Percentiles rank a stretch among this genome's conserved stretches.
Evolutionary conservation across 257 asterid genomes (phyloP).

Genomic region (Petunia axillaris): DNA sequence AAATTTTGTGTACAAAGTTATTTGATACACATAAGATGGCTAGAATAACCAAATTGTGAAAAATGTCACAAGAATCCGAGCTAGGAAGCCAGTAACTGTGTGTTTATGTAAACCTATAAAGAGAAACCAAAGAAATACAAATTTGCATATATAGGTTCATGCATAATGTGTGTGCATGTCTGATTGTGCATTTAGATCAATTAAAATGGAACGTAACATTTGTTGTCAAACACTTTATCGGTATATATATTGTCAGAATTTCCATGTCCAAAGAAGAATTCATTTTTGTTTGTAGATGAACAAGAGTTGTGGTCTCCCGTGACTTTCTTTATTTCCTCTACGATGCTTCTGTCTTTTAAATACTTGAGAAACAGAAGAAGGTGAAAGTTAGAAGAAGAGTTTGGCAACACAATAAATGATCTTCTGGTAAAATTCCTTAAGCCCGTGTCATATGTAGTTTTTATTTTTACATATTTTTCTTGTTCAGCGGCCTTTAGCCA

Average conservation of each 20-base stretch:
- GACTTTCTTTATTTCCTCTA: conserved; percentile 29
- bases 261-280: not conserved
- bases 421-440: not conserved
- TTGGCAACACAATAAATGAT: not conserved
- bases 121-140: not conserved
- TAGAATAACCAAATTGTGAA: not conserved
- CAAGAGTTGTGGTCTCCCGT: conserved; percentile 35
- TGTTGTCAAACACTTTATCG: not conserved
- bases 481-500: not conserved
- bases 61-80: conserved; percentile 9
- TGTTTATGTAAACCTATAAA: not conserved
- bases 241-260: conserved; percentile 18
- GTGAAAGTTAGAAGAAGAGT: conserved; percentile 11
- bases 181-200: not conserved
- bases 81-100: not conserved
- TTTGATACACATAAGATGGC: no score
- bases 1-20: no score
- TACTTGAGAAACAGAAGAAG: conserved; percentile 17
- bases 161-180: not conserved
- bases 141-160: not conserved
- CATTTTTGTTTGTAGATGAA: not conserved
- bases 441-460: not conserved
- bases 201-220: not conserved
- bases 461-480: not conserved
- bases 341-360: conserved; percentile 3